Conservation (phyloP, 148 eudicot genomes). For the Talinum fruticosum region DNA sequence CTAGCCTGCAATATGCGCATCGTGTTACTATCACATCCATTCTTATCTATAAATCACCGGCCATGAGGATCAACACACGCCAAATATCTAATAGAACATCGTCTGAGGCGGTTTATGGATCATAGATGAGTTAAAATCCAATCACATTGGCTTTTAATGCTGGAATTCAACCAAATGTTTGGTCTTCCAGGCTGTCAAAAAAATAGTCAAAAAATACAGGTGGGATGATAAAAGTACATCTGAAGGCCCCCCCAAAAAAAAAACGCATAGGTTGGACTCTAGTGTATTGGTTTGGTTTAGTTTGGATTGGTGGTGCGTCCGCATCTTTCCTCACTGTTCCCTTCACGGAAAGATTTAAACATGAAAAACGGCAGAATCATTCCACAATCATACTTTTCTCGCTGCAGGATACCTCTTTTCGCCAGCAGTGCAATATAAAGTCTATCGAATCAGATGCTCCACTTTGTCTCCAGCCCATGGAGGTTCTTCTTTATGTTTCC, state of each 20-base stretch:
- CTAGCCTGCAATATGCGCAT: constrained; percentile 32
- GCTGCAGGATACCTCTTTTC: constrained; percentile 11
- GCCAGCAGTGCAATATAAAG: constrained; percentile 19
- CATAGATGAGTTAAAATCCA: constrained; percentile 10
- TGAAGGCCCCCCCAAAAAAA: neutral
- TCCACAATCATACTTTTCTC: constrained; percentile 17
- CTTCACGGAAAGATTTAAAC: constrained; percentile 6
- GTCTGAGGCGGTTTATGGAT: constrained; percentile 4
- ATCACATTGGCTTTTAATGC: constrained; percentile 21
- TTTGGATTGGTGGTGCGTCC: neutral
- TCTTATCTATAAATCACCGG: neutral
- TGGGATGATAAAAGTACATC: neutral
- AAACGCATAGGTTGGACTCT: neutral
- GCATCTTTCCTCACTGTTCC: constrained; percentile 8
- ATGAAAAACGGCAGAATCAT: constrained; percentile 15
- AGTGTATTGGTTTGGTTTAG: neutral
- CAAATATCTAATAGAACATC: constrained; percentile 2
- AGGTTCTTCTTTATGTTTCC: constrained; percentile 20
- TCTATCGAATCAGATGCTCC: constrained; percentile 37
- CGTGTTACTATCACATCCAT: constrained; percentile 28
- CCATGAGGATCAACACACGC: constrained; percentile 15
- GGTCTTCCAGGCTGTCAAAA: constrained; percentile 21
- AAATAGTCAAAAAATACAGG: neutral
- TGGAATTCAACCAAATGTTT: constrained; percentile 17
- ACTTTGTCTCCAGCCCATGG: constrained; percentile 24